Conservation (phyloP, 345 rosid genomes). For the Toxicodendron radicans region DNA sequence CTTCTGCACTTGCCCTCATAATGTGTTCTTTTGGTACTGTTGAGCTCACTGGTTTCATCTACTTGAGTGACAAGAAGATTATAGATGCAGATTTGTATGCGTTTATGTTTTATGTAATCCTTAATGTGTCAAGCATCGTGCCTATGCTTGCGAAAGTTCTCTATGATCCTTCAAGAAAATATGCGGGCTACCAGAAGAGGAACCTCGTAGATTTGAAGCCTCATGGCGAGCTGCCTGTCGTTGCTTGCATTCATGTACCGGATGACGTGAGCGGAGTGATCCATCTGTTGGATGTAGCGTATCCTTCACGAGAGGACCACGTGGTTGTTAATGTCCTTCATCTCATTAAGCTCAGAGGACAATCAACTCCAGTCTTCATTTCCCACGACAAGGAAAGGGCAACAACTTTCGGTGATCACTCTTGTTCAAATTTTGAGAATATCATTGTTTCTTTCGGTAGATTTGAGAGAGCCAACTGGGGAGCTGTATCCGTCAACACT, state of each 20-base stretch:
- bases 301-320: constrained; percentile 36
- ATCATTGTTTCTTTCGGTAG: constrained; percentile 32
- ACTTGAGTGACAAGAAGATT: constrained; percentile 14
- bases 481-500: constrained; percentile 18
- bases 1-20: constrained; percentile 46
- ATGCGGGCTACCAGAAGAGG: constrained; percentile 51
- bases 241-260: constrained; percentile 53
- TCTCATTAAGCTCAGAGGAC: constrained; percentile 52
- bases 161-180: constrained; percentile 53
- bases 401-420: too few relatives aligned
- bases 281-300: constrained; percentile 35
- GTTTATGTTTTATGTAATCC: neutral
- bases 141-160: constrained; percentile 44
- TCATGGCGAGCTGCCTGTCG: constrained; percentile 38
- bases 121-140: constrained; percentile 25
- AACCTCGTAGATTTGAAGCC: constrained; percentile 31
- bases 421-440: constrained; percentile 31
- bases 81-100: neutral
- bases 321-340: constrained; percentile 48
- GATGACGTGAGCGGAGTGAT: constrained; percentile 38
- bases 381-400: constrained; percentile 37
- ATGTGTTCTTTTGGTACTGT: constrained; percentile 47
- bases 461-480: constrained; percentile 8
- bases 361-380: constrained; percentile 46
- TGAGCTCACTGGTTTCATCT: constrained; percentile 35